Conservation (phyloP, 2,329 filamentous ascomycete genomes). For the Colletotrichum incanum region DNA sequence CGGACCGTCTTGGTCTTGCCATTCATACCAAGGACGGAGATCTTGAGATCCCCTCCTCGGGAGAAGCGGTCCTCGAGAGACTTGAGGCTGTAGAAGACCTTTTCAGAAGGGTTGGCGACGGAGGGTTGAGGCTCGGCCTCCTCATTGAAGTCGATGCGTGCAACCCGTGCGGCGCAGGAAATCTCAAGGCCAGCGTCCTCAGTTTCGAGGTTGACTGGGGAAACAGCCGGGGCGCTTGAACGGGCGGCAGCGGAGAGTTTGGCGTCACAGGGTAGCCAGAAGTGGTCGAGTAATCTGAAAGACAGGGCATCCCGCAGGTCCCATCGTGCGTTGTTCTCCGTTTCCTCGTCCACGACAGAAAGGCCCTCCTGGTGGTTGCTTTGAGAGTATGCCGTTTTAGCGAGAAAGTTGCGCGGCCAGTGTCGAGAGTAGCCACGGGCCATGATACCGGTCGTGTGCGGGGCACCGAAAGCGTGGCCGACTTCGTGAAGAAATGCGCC, state of each 20-base stretch:
- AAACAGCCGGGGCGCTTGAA: slow-evolving; percentile 31
- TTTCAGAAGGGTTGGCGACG: slow-evolving; percentile 4
- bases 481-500: slow-evolving; percentile 81
- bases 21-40: slow-evolving; percentile 58
- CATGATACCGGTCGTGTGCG: slow-evolving; percentile 80
- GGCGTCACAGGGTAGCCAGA: slow-evolving; percentile 74
- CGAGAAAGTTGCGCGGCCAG: slow-evolving; percentile 61
- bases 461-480: slow-evolving; percentile 79
- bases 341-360: slow-evolving; percentile 46
- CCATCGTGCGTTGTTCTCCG: slow-evolving; percentile 76
- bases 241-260: slow-evolving; percentile 47
- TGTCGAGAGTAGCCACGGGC: slow-evolving; percentile 56
- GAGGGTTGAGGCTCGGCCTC: slow-evolving; percentile 31
- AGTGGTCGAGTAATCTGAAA: slow-evolving; percentile 79
- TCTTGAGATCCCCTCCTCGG: slow-evolving; percentile 54
- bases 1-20: slow-evolving; percentile 53
- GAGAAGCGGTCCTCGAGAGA: slow-evolving; percentile 53
- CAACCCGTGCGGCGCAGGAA: slow-evolving; percentile 45
- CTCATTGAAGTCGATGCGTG: slow-evolving; percentile 42
- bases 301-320: slow-evolving; percentile 77
- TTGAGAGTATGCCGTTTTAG: slow-evolving; percentile 53
- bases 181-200: slow-evolving; percentile 47
- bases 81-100: slow-evolving; percentile 45
- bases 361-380: slow-evolving; percentile 33
- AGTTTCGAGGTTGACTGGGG: slow-evolving; percentile 29